These are phyloP conservation scores for Penicillium simplicissimum DNA, from an alignment of 495 filamentous ascomycete species.

Conservation along the genomic window DNA sequence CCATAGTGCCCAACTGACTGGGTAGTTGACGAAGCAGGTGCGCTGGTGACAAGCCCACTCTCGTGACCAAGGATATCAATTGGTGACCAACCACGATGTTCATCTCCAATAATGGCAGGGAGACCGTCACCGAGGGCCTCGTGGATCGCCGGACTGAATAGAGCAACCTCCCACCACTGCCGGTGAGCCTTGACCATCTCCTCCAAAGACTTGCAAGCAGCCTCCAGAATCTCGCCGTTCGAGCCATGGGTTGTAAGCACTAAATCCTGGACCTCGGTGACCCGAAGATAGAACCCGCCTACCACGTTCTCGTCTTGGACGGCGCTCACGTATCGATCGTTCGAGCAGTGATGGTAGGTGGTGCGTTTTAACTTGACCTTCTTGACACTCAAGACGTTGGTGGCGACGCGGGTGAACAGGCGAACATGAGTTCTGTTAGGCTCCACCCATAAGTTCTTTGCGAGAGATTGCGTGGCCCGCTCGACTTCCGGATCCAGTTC, in stretches of 20 bases:
- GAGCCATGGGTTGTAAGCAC: background rate
- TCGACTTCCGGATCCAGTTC: conserved; percentile 6
- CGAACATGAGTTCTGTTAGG: conserved; percentile 22
- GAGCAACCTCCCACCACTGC: conserved; percentile 49
- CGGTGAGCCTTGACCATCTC: conserved; percentile 36
- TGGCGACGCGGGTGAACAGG: conserved; percentile 18
- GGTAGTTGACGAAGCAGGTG: background rate
- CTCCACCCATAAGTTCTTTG: conserved; percentile 33
- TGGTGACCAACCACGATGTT: background rate
- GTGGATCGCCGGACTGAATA: conserved; percentile 28
- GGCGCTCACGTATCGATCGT: conserved; percentile 14
- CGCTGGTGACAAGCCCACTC: background rate
- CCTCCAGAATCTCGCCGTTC: conserved; percentile 18
- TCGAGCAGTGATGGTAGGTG: conserved; percentile 26
- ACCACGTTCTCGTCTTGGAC: background rate
- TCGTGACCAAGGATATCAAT: background rate
- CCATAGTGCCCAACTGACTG: background rate
- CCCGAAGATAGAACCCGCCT: conserved; percentile 26
- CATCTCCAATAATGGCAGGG: background rate
- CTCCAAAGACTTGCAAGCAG: conserved; percentile 19
- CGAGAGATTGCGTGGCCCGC: conserved; percentile 28
- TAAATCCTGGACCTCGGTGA: conserved; percentile 47
- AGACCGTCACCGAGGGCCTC: background rate
- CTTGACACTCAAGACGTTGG: conserved; percentile 23
- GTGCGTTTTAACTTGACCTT: conserved; percentile 37